Base-by-base conservation (phyloP, 352 stramenopile species). In the Globisporangium sylvaticum region DNA sequence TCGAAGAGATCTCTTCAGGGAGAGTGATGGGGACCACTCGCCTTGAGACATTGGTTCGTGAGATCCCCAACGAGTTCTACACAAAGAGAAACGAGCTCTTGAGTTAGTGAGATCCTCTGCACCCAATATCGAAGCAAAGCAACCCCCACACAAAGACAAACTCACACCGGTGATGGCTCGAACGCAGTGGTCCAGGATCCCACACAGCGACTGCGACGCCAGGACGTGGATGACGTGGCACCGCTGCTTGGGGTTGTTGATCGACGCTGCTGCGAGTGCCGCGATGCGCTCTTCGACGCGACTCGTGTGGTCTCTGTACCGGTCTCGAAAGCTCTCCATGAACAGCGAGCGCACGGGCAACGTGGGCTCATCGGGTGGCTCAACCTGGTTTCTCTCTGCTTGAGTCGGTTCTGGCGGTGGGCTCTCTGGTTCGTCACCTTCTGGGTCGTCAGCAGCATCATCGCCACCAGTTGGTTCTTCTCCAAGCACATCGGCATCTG, bases 131-230 rank as follows among this genome's bases (percentile, higher is more conserved):
- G 24, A 3, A 4, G 58, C 37, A 65, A 50, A 14, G 20, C 29
- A 29, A 31, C 46, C 25, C 39, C 48, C 3, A 69, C n/a, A 10
- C 4, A 65, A 2, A 63, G 22, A 4, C 14, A 22, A 27, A 78
- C 76, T 42, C 81, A 91, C 84, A 2, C 80, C 76, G 8, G 75
- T 84, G 63, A 91, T 90, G 22, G 65, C 66, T 27, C 76, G 71
- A 44, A 91, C 67, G 56, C 83, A 93, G 52, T 93, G 84, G 6
- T 80, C 70, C 56, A 87, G 54, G 53, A 90, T 81, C 6, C 75
- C 61, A 29, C 62, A 65, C 1, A 89, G 70, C 1, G 81, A 77
- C 59, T 91, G 84, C 5, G 70, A 69, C 7, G 78, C 81, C 18
- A 90, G 37, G 2, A 84, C 66, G 15, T 73, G 67, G 12, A 93